phyloP scores from a whole-genome alignment of 1,139 yeast genomes.

The Nakaseomyces delphensis region DNA sequence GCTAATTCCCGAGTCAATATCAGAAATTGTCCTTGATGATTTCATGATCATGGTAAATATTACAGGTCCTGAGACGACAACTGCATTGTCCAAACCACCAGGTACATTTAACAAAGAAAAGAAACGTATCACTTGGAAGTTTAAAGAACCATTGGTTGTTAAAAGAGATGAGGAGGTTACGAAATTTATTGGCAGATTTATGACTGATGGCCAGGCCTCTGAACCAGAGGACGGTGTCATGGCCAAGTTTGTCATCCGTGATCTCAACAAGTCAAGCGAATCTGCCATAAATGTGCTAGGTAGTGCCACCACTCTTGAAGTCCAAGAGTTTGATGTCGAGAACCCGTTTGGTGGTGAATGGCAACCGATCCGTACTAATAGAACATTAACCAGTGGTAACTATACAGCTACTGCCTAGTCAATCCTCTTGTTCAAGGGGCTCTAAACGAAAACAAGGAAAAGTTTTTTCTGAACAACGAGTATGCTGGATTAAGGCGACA shows the following conservation, averaged over 20 bases:
- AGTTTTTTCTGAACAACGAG: too few species aligned
- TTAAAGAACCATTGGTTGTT: constrained; percentile 38
- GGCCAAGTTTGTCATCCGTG: constrained; percentile 45
- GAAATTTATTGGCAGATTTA: constrained; percentile 61
- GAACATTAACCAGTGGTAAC: constrained; percentile 33
- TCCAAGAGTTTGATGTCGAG: constrained; percentile 31
- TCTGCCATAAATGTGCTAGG: constrained; percentile 15
- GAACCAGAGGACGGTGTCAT: constrained; percentile 68
- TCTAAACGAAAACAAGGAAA: not conserved
- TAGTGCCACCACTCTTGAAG: constrained; percentile 27
- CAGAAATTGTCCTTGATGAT: constrained; percentile 44
- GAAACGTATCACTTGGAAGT: constrained; percentile 80
- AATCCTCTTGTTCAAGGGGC: too few species aligned
- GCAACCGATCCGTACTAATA: constrained; percentile 29
- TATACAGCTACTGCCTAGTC: constrained; percentile 21
- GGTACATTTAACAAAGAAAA: constrained; percentile 82
- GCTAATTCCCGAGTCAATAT: constrained; percentile 38
- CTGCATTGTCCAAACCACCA: constrained; percentile 83
- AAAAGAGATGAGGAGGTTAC: constrained; percentile 39
- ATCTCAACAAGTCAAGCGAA: constrained; percentile 17
- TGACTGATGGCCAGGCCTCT: constrained; percentile 51
- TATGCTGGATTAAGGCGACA: too few species aligned
- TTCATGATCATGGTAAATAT: constrained; percentile 62
- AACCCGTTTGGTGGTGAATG: constrained; percentile 35
- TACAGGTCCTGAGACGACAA: constrained; percentile 40